Percentiles rank a stretch among this genome's conserved stretches.
phyloP scores from a whole-genome alignment of 2,329 filamentous ascomycete species.

The Pseudogymnoascus sp. region DNA sequence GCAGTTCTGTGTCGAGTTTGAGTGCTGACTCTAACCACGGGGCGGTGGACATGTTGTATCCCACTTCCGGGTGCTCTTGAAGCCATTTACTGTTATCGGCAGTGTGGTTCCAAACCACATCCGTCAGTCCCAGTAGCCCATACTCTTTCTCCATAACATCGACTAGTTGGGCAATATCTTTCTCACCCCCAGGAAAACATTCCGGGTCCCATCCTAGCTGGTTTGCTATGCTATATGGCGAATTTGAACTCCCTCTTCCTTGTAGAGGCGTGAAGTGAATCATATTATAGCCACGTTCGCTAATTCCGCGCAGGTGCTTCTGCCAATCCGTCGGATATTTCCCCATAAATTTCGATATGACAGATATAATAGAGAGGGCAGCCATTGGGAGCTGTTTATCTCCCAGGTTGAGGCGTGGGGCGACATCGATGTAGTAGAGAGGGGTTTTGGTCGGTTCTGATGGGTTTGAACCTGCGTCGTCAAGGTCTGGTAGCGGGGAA shows the following conservation, averaged over 20 bases:
- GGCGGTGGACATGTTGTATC: slow-evolving; percentile 88
- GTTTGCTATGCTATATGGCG: slow-evolving; percentile 93
- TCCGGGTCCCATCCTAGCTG: slow-evolving; percentile 79
- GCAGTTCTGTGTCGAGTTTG: slow-evolving; percentile 70
- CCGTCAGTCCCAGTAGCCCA: slow-evolving; percentile 80
- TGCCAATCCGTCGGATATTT: slow-evolving; percentile 87
- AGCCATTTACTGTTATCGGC: slow-evolving; percentile 94
- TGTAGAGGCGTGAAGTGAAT: slow-evolving; percentile 96
- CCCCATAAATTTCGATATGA: slow-evolving; percentile 98
- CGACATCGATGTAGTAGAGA: slow-evolving; percentile 89
- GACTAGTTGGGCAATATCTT: slow-evolving; percentile 71
- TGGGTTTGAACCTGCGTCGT: slow-evolving; percentile 41
- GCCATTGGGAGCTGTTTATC: slow-evolving; percentile 71
- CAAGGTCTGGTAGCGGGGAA: slow-evolving; percentile 71
- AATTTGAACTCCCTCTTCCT: slow-evolving; percentile 82
- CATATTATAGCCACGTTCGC: slow-evolving; percentile 94
- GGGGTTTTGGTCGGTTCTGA: slow-evolving; percentile 60
- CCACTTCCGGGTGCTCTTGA: slow-evolving; percentile 86
- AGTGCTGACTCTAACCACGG: slow-evolving; percentile 69
- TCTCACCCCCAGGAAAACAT: slow-evolving; percentile 78
- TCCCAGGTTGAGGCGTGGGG: slow-evolving; percentile 70
- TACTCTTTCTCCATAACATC: slow-evolving; percentile 77
- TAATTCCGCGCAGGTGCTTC: slow-evolving; percentile 79
- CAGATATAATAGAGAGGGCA: slow-evolving; percentile 83
- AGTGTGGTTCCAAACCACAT: slow-evolving; percentile 97